Base-by-base conservation (phyloP, 495 filamentous ascomycete genomes). In the Rhypophila decipiens region DNA sequence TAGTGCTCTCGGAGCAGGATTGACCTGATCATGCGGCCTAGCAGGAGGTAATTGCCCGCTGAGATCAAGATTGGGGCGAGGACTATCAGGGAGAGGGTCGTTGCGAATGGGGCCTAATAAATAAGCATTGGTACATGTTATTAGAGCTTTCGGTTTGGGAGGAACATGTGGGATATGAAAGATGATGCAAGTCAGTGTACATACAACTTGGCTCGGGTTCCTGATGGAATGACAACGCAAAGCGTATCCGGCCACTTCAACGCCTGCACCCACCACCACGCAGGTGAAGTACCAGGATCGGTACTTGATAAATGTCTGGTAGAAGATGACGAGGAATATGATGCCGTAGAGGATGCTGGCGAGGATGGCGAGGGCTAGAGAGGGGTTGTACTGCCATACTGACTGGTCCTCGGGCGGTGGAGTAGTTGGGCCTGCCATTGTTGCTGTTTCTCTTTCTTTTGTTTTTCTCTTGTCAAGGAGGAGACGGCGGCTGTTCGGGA, bases 31-130 rank as follows among this genome's bases (percentile, higher is more conserved):
- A 80, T 56, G 0, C 75, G 71, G 0, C 68, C 75, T 11, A 78
- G 61, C 31, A 68, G 63, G 69, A 79, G 77, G 54, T 79, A 80
- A 44, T 60, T 57, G 9, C 57, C 57, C 1, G 57, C 57, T 12
- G 57, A 50, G 4, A 69, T 67, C 49, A 79, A 73, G 37, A 80
- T 68, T 7, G 63, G 67, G 0, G 75, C 76, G 18, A 69, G 59
- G 50, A 78, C 64, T 53, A 77, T 65, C 33, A 80, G 73, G 10
- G 74, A 72, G 13, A 76, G 72, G 8, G 70, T 68, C n/a, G 76
- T 65, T 35, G 77, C 73, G 63, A 74, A 76, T 62, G 76, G 75
- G 55, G 70, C 75, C 58, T 79, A 31, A n/a, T n/a, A n/a, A n/a
- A n/a, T n/a, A n/a, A n/a, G n/a, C n/a, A n/a, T n/a, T n/a, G n/a